Conservation (phyloP, 495 filamentous ascomycete genomes). For the Aspergillus baeticus region DNA sequence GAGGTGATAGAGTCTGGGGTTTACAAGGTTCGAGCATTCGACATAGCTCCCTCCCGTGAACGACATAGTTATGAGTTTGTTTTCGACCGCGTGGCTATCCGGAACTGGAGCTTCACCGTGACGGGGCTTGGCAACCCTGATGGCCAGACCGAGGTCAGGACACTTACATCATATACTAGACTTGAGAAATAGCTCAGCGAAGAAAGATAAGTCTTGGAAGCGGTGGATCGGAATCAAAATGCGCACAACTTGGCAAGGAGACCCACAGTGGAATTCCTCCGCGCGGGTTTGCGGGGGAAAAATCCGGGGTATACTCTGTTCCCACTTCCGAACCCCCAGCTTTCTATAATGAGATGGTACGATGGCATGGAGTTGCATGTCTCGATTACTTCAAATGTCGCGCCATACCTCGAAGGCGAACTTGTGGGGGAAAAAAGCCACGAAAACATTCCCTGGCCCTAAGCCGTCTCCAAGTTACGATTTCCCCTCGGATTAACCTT, state of each 20-base stretch:
- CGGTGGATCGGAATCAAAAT: conserved; percentile 2
- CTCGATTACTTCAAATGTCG: no score
- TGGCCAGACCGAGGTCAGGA: no score
- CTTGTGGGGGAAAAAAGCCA: no score
- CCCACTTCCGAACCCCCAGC: not conserved
- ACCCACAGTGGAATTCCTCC: conserved; percentile 14
- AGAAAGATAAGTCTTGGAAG: not conserved
- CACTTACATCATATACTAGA: no score
- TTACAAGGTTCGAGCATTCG: conserved; percentile 8
- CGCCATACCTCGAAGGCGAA: no score
- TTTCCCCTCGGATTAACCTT: no score
- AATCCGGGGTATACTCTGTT: conserved; percentile 7
- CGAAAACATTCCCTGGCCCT: no score
- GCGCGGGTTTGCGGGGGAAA: not conserved
- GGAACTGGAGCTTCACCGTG: no score
- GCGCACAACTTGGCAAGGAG: not conserved
- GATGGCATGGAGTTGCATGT: no score
- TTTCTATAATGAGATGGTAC: not conserved
- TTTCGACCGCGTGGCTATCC: conserved; percentile 14
- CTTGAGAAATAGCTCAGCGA: no score
- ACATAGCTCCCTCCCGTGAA: not conserved
- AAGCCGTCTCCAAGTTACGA: no score
- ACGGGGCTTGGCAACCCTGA: no score
- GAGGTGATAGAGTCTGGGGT: not conserved
- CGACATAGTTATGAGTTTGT: conserved; percentile 18